These are phyloP conservation scores for Firmiana major DNA, from an alignment of 345 rosid genomes.

Conservation along the genomic window DNA sequence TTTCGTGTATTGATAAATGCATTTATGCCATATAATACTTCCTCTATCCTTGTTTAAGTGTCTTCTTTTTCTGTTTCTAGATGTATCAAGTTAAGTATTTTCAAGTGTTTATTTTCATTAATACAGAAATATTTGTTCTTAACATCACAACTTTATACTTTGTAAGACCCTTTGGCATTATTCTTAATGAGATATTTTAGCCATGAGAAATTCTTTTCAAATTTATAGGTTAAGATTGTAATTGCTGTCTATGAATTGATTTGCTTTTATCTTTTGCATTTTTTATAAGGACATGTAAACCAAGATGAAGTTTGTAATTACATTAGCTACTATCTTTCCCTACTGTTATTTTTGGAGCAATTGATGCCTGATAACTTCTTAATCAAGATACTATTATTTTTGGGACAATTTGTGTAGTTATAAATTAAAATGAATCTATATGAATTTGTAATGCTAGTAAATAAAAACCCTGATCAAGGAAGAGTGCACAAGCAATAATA, in stretches of 20 bases:
- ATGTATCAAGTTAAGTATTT: neutral
- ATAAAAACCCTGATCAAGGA: neutral
- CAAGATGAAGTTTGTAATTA: neutral
- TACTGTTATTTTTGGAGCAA: neutral
- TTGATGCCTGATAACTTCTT: slow-evolving; percentile 1
- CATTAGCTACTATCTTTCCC: neutral
- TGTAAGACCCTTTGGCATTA: neutral
- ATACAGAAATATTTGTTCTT: neutral
- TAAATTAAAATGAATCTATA: neutral
- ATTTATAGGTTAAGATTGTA: neutral
- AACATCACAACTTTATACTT: neutral
- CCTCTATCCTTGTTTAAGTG: neutral
- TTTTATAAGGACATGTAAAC: neutral
- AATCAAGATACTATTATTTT: neutral
- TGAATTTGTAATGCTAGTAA: neutral
- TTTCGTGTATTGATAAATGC: neutral
- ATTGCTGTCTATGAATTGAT: neutral
- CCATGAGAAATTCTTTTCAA: neutral
- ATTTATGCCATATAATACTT: neutral
- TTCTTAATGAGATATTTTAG: neutral
- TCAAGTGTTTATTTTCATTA: slow-evolving; percentile 3
- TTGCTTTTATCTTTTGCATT: neutral
- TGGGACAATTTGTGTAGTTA: neutral
- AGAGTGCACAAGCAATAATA: neutral
- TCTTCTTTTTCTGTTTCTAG: neutral